These are phyloP conservation scores for Colletotrichum brevisporum DNA, from an alignment of 2,329 filamentous ascomycete species.

Conservation along the genomic window DNA sequence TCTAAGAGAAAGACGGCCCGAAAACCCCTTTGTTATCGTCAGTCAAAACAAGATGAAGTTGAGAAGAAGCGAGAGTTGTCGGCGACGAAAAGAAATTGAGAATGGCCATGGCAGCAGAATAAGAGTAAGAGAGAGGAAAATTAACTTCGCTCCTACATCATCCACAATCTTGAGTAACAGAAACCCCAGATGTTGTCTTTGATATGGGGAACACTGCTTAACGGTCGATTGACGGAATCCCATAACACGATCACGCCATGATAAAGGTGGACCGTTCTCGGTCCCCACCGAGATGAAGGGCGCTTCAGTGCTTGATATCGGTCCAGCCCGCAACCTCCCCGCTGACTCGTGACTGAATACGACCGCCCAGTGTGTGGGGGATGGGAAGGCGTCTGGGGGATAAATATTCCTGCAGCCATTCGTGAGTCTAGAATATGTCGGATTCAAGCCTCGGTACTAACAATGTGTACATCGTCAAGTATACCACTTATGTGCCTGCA, in stretches of 20 bases:
- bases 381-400: no score
- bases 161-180: conserved; percentile 22
- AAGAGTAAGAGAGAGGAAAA: neutral
- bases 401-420: no score
- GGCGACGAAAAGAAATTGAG: neutral
- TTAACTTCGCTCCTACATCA: conserved; percentile 7
- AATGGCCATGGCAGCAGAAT: neutral
- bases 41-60: neutral
- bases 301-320: conserved; percentile 25
- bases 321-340: conserved; percentile 20
- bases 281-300: conserved; percentile 26
- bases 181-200: conserved; percentile 7
- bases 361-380: neutral
- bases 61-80: neutral
- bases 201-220: conserved; percentile 26
- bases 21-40: no score
- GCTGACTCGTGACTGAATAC: conserved; percentile 14
- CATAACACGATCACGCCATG: conserved; percentile 33
- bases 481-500: no score
- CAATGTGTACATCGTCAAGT: no score
- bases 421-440: no score
- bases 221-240: conserved; percentile 34
- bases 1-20: neutral
- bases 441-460: no score
- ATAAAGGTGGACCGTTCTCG: conserved; percentile 25